Conservation (phyloP, 1,284 basidiomycete genomes). For the Albatrellus sp. region DNA sequence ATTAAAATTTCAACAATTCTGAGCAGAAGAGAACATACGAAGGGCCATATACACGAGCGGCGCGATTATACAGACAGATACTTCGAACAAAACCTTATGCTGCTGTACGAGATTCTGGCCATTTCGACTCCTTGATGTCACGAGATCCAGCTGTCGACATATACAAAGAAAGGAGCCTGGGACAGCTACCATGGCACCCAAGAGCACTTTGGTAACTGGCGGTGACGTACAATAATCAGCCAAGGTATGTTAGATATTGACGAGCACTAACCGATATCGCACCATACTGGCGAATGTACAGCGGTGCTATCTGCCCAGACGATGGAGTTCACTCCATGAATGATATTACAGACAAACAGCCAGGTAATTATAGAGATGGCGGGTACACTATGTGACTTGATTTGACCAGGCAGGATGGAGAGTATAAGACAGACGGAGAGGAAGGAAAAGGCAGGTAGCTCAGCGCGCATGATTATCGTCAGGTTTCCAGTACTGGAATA, state of each 20-base stretch:
- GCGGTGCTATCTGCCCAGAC: slow-evolving; percentile 28
- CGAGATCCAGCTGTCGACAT: slow-evolving; percentile 16
- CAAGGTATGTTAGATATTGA: neutral
- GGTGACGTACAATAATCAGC: slow-evolving; percentile 2
- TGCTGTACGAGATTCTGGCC: slow-evolving; percentile 19
- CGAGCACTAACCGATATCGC: slow-evolving; percentile 33
- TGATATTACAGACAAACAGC: slow-evolving; percentile 29
- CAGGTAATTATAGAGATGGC: slow-evolving; percentile 35
- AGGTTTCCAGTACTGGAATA: neutral
- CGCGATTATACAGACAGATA: slow-evolving; percentile 36
- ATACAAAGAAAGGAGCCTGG: slow-evolving; percentile 41
- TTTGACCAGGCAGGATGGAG: slow-evolving; percentile 23
- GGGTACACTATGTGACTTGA: slow-evolving; percentile 33
- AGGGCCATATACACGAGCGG: slow-evolving; percentile 45
- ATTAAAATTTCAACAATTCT: neutral
- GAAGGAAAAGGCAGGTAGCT: slow-evolving; percentile 36
- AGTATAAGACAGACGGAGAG: slow-evolving; percentile 29
- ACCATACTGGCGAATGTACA: slow-evolving; percentile 28
- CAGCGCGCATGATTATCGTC: slow-evolving; percentile 27
- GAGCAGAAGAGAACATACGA: slow-evolving; percentile 29
- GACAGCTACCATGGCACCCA: slow-evolving; percentile 30
- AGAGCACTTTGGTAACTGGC: slow-evolving; percentile 29
- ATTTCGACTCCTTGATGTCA: slow-evolving; percentile 16
- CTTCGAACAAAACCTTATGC: slow-evolving; percentile 30
- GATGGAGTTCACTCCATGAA: slow-evolving; percentile 30